Percentiles rank a stretch among this genome's conserved stretches.
phyloP scores from a whole-genome alignment of 2,329 filamentous ascomycete species.

The Ambrosiella beaveri region DNA sequence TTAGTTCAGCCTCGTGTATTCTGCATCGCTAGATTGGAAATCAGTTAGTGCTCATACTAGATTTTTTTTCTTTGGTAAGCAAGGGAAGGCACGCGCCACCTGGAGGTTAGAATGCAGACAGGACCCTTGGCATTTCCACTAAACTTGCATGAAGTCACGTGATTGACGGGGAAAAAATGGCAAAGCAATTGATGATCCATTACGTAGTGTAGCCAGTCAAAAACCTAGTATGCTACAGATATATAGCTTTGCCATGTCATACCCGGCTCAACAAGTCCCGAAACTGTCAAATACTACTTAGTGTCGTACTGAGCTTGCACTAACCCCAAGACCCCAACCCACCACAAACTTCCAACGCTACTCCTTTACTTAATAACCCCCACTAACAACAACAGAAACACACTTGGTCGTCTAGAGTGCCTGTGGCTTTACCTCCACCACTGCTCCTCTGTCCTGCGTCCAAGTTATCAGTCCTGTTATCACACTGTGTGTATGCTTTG shows the following conservation, averaged over 20 bases:
- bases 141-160: slow-evolving; percentile 4
- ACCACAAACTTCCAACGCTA: no score
- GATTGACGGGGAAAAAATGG: background rate
- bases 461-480: background rate
- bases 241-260: no score
- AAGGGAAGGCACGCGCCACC: background rate
- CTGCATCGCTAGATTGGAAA: background rate
- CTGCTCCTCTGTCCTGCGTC: no score
- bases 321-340: no score
- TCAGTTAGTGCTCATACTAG: background rate
- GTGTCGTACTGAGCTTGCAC: no score
- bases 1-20: slow-evolving; percentile 4
- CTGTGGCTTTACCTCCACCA: no score
- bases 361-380: no score
- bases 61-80: background rate
- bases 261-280: no score
- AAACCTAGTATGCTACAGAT: background rate
- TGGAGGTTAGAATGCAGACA: background rate
- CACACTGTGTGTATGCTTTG: background rate
- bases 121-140: background rate
- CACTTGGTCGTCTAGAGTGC: no score
- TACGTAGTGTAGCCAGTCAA: no score
- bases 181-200: background rate
- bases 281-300: no score
- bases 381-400: no score